These are phyloP conservation scores for Sporothrix variecibatus DNA, from an alignment of 2,329 filamentous ascomycete genomes.

Conservation along the genomic window DNA sequence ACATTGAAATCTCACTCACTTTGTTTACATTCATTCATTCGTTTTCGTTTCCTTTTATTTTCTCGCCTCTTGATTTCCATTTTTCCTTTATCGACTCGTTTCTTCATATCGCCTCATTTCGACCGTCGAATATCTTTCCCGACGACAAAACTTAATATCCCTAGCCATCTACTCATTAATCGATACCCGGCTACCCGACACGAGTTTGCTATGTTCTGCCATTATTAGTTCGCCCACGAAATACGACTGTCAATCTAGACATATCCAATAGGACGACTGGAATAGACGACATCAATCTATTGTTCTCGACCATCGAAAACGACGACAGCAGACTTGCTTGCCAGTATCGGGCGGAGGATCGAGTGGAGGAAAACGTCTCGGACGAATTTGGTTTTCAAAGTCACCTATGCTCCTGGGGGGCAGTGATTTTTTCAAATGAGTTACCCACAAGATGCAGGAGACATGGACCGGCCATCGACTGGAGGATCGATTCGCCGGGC, in stretches of 20 bases:
- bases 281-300: background rate
- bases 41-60: background rate
- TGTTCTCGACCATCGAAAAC: background rate
- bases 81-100: background rate
- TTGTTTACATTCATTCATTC: background rate
- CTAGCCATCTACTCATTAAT: background rate
- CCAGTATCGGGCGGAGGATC: constrained; percentile 14
- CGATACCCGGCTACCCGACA: constrained; percentile 7
- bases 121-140: background rate
- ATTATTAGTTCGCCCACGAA: background rate
- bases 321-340: background rate
- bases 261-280: background rate
- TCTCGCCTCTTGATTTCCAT: background rate
- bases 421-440: constrained; percentile 52
- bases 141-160: background rate
- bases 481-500: constrained; percentile 56
- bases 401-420: constrained; percentile 30
- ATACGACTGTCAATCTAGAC: background rate
- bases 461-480: constrained; percentile 50
- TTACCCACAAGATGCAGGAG: constrained; percentile 56
- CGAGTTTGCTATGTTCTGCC: background rate
- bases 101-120: background rate
- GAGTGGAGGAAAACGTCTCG: constrained; percentile 29
- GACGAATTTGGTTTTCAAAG: background rate
- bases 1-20: constrained; percentile 4